phyloP scores from a whole-genome alignment of 2,329 filamentous ascomycete species.

The Trichoderma hamatum region DNA sequence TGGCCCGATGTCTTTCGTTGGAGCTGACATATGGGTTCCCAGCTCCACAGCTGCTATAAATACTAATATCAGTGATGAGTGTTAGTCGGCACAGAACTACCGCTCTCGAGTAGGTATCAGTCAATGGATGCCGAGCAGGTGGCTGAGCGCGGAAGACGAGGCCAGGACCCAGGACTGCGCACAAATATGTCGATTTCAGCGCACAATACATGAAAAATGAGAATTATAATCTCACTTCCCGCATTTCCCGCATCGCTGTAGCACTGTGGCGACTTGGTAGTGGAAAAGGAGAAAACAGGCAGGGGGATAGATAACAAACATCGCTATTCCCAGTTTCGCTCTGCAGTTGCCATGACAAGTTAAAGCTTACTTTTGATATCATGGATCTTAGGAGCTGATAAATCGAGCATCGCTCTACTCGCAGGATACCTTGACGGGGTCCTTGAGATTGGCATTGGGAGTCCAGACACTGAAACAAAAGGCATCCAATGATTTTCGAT shows the following conservation, averaged over 20 bases:
- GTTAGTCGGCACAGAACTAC: not conserved
- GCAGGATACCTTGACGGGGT: not conserved
- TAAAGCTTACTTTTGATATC: not conserved
- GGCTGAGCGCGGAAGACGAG: not conserved
- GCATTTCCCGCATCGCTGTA: conserved; percentile 9
- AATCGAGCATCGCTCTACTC: not conserved
- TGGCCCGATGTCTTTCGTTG: not conserved
- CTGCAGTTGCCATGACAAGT: not conserved
- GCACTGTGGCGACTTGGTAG: not conserved
- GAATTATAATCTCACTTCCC: not conserved
- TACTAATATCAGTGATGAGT: not conserved
- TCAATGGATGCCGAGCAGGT: not conserved
- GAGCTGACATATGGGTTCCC: not conserved
- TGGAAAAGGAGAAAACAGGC: not conserved
- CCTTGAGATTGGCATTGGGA: not conserved
- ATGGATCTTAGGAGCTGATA: not conserved
- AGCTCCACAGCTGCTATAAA: not conserved
- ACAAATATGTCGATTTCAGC: conserved; percentile 3
- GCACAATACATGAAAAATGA: not conserved
- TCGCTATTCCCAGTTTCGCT: not conserved
- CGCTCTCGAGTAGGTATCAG: not conserved
- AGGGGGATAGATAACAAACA: not conserved
- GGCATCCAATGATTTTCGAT: not conserved
- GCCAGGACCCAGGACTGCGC: not conserved
- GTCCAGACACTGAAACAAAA: not conserved